These are phyloP conservation scores for Phytophthora macrochlamydospora DNA, from an alignment of 352 stramenopile species.

Conservation along the genomic window DNA sequence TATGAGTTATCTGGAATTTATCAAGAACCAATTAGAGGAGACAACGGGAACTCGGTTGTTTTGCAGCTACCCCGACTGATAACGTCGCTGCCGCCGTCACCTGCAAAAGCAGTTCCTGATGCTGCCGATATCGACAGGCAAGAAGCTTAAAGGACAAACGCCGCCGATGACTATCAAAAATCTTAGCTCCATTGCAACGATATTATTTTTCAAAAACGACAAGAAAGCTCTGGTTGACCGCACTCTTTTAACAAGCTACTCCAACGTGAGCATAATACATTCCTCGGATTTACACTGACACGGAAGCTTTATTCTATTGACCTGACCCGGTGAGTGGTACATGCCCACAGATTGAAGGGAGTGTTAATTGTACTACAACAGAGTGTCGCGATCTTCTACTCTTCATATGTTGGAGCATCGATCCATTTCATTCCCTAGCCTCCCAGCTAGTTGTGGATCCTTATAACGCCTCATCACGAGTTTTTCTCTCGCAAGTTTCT, in stretches of 20 bases:
- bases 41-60: constrained; percentile 1
- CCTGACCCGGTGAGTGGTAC: not conserved
- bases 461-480: not conserved
- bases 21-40: constrained; percentile 10
- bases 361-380: constrained; percentile 9
- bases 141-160: constrained; percentile 8
- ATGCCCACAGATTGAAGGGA: not conserved
- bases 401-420: constrained; percentile 6
- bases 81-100: constrained; percentile 10
- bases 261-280: constrained; percentile 10
- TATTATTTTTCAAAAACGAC: constrained; percentile 11
- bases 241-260: constrained; percentile 14
- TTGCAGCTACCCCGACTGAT: constrained; percentile 3
- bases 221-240: constrained; percentile 12
- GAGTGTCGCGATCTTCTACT: constrained; percentile 4
- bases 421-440: constrained; percentile 1
- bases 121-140: constrained; percentile 1
- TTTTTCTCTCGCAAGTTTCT: constrained; percentile 1
- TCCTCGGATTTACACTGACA: constrained; percentile 12
- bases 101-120: constrained; percentile 14
- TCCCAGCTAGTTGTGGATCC: constrained; percentile 2
- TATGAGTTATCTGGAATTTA: constrained; percentile 16
- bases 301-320: constrained; percentile 7
- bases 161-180: constrained; percentile 9
- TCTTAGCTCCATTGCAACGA: constrained; percentile 6